Evolutionary conservation across 1,139 yeast species (phyloP).

Genomic region (Geotrichum cucujoidarum): DNA sequence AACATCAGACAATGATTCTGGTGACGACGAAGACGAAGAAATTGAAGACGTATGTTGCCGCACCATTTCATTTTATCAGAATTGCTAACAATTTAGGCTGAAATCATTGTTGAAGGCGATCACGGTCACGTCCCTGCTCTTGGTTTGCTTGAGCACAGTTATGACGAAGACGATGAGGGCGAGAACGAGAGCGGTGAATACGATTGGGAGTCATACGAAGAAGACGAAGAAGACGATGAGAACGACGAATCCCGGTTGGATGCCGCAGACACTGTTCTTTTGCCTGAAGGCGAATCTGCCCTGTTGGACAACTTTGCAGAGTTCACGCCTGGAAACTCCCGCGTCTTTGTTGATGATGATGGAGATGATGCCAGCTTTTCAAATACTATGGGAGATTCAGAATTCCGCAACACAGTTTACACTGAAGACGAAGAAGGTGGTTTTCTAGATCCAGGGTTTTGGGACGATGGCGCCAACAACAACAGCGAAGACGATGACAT

Average conservation of each 20-base stretch:
- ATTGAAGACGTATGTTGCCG: not conserved
- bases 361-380: not conserved
- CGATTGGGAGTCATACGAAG: conserved; percentile 31
- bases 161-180: conserved; percentile 33
- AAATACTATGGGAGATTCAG: not conserved
- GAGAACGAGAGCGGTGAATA: conserved; percentile 26
- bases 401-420: too few relatives aligned
- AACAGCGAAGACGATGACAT: conserved; percentile 16
- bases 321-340: conserved; percentile 12
- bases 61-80: not conserved
- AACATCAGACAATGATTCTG: conserved; percentile 7
- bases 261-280: conserved; percentile 19
- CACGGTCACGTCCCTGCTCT: not conserved
- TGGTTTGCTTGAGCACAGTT: not conserved
- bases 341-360: not conserved
- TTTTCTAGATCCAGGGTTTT: conserved; percentile 14
- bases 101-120: too few relatives aligned
- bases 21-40: conserved; percentile 9
- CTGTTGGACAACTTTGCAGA: conserved; percentile 16
- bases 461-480: conserved; percentile 36
- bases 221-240: conserved; percentile 27
- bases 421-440: conserved; percentile 19
- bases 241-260: conserved; percentile 27
- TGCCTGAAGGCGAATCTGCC: conserved; percentile 20
- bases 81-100: not conserved